Conservation (phyloP, 306 rosid species). For the Lathyrus oleraceus region DNA sequence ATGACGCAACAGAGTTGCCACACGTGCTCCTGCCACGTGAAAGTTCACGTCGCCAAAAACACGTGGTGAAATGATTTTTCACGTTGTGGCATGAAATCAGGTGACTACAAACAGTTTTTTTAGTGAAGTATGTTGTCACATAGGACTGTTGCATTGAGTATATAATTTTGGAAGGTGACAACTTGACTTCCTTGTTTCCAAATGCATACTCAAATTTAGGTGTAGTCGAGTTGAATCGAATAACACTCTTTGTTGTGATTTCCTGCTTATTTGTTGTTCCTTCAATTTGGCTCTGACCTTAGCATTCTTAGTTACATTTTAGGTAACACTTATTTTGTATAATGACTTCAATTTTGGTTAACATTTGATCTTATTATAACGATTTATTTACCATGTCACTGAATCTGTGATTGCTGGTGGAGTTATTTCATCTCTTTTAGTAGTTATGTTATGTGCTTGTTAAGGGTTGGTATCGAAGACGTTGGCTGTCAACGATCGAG, state of each 20-base stretch:
- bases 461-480: constrained; percentile 76
- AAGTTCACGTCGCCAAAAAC: no score
- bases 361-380: constrained; percentile 6
- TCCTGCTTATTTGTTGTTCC: constrained; percentile 94
- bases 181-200: constrained; percentile 90
- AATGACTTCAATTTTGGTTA: background rate
- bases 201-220: constrained; percentile 68
- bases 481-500: constrained; percentile 71
- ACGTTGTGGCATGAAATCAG: no score
- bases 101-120: no score
- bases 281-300: constrained; percentile 86
- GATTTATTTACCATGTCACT: background rate
- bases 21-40: no score
- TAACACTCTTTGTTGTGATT: constrained; percentile 62
- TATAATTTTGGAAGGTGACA: constrained; percentile 92
- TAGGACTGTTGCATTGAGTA: constrained; percentile 96
- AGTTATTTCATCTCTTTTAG: constrained; percentile 79
- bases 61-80: no score
- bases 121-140: background rate
- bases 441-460: constrained; percentile 66
- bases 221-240: constrained; percentile 52
- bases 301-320: constrained; percentile 90
- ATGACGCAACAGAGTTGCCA: no score
- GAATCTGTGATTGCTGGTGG: constrained; percentile 77
- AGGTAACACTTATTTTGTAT: constrained; percentile 46